A percentile compares a stretch with the other conserved stretches of the same genome.
Conservation (phyloP, 75 land plant species). For the Sequoiadendron giganteum region DNA sequence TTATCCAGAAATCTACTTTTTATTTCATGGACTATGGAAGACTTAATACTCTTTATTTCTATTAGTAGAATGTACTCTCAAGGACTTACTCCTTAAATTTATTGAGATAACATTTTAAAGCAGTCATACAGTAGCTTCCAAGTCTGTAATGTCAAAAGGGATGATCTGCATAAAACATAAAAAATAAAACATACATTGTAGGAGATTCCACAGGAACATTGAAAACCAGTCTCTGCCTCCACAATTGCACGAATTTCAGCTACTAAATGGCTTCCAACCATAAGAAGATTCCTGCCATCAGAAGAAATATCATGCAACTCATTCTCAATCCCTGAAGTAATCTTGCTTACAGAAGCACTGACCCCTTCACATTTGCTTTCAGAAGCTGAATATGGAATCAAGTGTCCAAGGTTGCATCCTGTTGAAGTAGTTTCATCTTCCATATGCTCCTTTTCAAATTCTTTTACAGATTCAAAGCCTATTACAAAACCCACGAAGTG, state of each 20-base stretch:
- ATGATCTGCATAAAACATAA: background rate
- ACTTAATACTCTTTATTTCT: background rate
- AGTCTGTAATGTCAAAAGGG: background rate
- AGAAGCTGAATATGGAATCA: background rate
- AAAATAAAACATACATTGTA: slow-evolving; percentile 28
- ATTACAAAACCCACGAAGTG: slow-evolving; percentile 28
- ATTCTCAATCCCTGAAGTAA: slow-evolving; percentile 7
- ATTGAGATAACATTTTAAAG: background rate
- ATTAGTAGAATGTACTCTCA: background rate
- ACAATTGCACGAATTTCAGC: slow-evolving; percentile 40
- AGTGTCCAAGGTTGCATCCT: background rate
- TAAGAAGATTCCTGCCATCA: background rate
- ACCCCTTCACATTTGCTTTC: background rate
- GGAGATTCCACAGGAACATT: slow-evolving; percentile 37
- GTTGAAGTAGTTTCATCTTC: background rate
- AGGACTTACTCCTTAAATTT: background rate
- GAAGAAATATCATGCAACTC: background rate
- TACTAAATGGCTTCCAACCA: slow-evolving; percentile 37
- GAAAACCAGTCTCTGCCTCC: slow-evolving; percentile 41
- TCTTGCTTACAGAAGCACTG: background rate
- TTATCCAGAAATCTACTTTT: too few species aligned
- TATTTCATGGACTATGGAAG: too few species aligned
- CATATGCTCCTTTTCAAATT: background rate
- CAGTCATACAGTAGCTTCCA: background rate
- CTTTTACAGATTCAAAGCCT: slow-evolving; percentile 3